Evolutionary conservation across 2,329 filamentous ascomycete genomes (phyloP), one percentile per base, ranked within the genome.

Genomic region (Lachnellula willkommii): DNA sequence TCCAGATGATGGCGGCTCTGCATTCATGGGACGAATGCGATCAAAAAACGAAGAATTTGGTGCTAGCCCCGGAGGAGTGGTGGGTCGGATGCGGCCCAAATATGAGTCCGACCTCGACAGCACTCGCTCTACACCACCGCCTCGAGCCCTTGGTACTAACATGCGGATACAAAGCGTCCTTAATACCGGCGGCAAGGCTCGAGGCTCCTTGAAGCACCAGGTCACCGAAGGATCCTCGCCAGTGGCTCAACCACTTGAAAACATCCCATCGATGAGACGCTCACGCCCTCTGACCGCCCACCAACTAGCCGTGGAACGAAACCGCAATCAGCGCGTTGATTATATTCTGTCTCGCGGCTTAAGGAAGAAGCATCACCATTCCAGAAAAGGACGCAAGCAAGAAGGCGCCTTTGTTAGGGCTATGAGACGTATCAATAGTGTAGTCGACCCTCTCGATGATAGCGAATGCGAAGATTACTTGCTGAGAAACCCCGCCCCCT

Each of bases 321-420:
- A 92, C 70, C 79, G 89, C 17, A 87, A 83, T 58, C 83, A 89
- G 66, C 84, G 89, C 5, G 89, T 93, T n/a, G 87, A 91, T 66
- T 87, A 91, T 65, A 89, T 90, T 51, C 80, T 94, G 15, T 86
- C 90, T 63, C 83, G 85, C n/a, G 85, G 87, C 32, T 75, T 93
- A 36, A 82, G 87, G 49, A 79, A 78, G 60, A 77, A 82, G 51
- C 86, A 91, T 66, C 81, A 84, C 66, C 76, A 76, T 54, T 80
- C 84, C 12, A 82, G 83, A 47, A 84, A 84, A 63, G 67, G 73
- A 17, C 81, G 89, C 4, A 80, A 81, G 20, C 75, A 78, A 53
- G 83, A 90, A 56, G 87, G 88, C 12, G 77, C 82, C 8, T 79
- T 93, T 53, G 75, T 86, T 62, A 79, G 87, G 43, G 82, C 87